Base-by-base conservation (phyloP, 169 alveolate species). In the Cryptosporidium bovis region DNA sequence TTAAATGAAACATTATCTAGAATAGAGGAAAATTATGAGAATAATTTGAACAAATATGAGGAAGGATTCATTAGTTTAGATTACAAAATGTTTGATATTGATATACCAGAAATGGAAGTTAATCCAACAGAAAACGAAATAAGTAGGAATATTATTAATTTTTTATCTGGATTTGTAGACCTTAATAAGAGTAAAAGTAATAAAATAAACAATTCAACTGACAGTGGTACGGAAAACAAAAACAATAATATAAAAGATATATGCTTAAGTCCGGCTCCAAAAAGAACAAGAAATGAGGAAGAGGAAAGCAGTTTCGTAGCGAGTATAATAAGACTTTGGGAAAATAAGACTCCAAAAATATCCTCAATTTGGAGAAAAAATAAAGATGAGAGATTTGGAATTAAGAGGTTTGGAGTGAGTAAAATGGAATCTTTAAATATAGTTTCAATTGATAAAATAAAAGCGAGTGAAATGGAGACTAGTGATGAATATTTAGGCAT, bases 221-320 rank as follows among this genome's bases (percentile, higher is more conserved):
- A 51, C 6, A 24, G 65, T 51, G 1, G n/a, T 31, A 24, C 46
- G 51, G 66, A 53, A 13, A 33, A 51, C 56, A 7, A 12, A n/a
- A 24, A 64, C n/a, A 20, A 20, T 13, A 20, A 29, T 33, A 53
- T 13, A 3, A 18, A 36, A 16, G 83, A 53, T 3, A 64, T 20
- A 31, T 64, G 40, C 5, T 13, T 36, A n/a, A 69, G 83, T 48
- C 83, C 83, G 7, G 44, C 51, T 15, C 83, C 83, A n/a, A 69
- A 69, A 27, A 69, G 44, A 46, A 53, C 20, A 33, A 77, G 48
- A 71, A 8, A 8, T 40, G 48, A 40, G 10, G 48, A 40, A 8
- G 87, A 77, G 16, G 87, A 77, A 34, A 50, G 69, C 33, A 62
- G 87, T 51, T 77, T 77, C 58, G 87, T 77, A 5, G 87, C 87